These are phyloP conservation scores for Penstemon eatonii DNA, from an alignment of 257 asterid genomes.

Conservation along the genomic window DNA sequence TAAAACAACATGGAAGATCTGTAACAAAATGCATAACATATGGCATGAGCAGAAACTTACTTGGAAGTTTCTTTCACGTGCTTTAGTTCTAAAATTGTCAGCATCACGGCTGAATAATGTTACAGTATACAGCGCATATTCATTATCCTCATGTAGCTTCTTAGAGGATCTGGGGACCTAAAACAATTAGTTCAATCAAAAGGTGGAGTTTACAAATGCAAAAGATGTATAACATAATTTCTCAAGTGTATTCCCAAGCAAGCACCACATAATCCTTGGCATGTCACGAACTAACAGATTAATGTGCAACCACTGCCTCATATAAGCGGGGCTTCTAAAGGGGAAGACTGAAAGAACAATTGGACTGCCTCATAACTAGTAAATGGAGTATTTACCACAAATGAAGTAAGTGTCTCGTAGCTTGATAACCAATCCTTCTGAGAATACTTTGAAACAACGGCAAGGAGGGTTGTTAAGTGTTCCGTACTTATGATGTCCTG, in stretches of 20 bases:
- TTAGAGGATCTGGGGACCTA: conserved; percentile 97
- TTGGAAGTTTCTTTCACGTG: conserved; percentile 77
- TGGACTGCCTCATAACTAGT: conserved; percentile 6
- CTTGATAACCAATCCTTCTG: conserved; percentile 92
- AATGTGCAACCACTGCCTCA: background rate
- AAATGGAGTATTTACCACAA: conserved; percentile 55
- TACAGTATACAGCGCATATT: conserved; percentile 77
- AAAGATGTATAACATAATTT: background rate
- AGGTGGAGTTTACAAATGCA: conserved; percentile 27
- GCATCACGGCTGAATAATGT: conserved; percentile 87
- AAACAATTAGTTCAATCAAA: conserved; percentile 38
- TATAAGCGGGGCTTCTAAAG: background rate
- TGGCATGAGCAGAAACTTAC: conserved; percentile 42
- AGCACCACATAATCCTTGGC: conserved; percentile 12
- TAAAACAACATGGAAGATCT: background rate
- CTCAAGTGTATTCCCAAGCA: conserved; percentile 1
- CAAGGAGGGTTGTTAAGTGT: conserved; percentile 79
- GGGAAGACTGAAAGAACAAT: conserved; percentile 14
- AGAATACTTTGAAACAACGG: conserved; percentile 76
- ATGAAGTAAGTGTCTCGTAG: conserved; percentile 80
- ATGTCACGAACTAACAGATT: conserved; percentile 7
- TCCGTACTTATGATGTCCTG: conserved; percentile 67
- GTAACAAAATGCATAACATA: background rate
- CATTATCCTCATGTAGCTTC: conserved; percentile 84
- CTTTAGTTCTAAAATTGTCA: conserved; percentile 81